Percentiles rank a stretch among this genome's conserved stretches.
phyloP scores from a whole-genome alignment of 1,284 basidiomycete genomes.

The Trichosporon coremiiforme region DNA sequence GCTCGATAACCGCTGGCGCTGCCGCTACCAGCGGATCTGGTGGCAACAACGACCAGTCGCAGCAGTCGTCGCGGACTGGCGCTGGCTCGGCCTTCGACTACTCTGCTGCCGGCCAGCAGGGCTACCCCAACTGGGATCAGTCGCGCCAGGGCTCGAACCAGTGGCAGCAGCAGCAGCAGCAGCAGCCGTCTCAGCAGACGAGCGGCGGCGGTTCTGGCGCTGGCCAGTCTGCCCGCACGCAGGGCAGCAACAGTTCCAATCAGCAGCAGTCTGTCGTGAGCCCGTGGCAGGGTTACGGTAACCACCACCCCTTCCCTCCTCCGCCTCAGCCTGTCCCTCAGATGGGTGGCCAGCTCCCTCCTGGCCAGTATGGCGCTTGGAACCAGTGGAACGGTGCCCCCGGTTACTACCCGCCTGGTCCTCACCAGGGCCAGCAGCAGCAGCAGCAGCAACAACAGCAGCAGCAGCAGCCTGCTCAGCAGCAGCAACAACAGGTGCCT shows the following conservation, averaged over 20 bases:
- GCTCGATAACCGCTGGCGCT: slow-evolving; percentile 24
- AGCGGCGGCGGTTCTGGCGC: slow-evolving; percentile 9
- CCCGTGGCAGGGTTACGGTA: slow-evolving; percentile 39
- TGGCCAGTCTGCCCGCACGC: slow-evolving; percentile 20
- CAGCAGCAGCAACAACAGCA: slow-evolving; percentile 24
- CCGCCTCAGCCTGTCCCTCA: slow-evolving; percentile 39
- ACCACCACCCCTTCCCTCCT: slow-evolving; percentile 39
- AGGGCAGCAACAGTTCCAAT: slow-evolving; percentile 27
- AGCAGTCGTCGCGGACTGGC: slow-evolving; percentile 25
- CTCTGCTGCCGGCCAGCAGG: slow-evolving; percentile 14
- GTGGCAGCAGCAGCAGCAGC: slow-evolving; percentile 32
- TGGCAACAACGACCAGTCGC: slow-evolving; percentile 26
- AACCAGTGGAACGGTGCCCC: slow-evolving; percentile 35
- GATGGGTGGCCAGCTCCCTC: slow-evolving; percentile 33
- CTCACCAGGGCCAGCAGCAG: slow-evolving; percentile 26
- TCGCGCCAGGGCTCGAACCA: slow-evolving; percentile 23
- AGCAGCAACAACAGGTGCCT: slow-evolving; percentile 15
- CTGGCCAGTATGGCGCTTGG: slow-evolving; percentile 37
- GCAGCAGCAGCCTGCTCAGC: slow-evolving; percentile 21
- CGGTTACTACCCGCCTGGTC: slow-evolving; percentile 36
- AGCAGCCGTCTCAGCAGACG: slow-evolving; percentile 19
- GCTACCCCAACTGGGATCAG: slow-evolving; percentile 22
- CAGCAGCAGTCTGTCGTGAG: slow-evolving; percentile 24
- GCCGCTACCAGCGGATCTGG: slow-evolving; percentile 16
- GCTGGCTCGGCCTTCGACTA: slow-evolving; percentile 14